Conservation (phyloP, 768 basidiomycete genomes). For the Tephrocybe sp. region DNA sequence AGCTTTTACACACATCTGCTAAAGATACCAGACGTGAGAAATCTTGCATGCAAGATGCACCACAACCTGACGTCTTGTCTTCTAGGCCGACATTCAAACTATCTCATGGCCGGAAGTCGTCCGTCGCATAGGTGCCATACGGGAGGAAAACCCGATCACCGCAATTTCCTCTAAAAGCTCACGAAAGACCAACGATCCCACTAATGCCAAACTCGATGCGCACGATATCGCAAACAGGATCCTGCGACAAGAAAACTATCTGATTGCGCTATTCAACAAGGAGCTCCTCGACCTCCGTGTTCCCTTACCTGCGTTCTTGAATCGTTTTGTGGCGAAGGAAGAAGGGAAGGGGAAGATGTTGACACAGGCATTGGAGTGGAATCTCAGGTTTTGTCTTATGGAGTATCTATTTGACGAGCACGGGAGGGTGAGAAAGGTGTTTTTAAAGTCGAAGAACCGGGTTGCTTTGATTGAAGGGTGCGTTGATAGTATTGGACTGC, state of each 20-base stretch:
- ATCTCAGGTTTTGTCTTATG: slow-evolving; percentile 92
- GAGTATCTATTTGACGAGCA: slow-evolving; percentile 91
- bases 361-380: slow-evolving; percentile 95
- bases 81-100: slow-evolving; percentile 95
- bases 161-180: slow-evolving; percentile 68
- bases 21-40: slow-evolving; percentile 85
- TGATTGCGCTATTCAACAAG: slow-evolving; percentile 97
- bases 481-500: slow-evolving; percentile 9
- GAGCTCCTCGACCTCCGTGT: slow-evolving; percentile 87
- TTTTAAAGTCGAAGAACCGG: slow-evolving; percentile 83
- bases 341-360: slow-evolving; percentile 75
- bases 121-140: slow-evolving; percentile 81
- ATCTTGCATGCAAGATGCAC: neutral
- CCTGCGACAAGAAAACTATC: slow-evolving; percentile 96
- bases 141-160: slow-evolving; percentile 91
- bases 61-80: slow-evolving; percentile 1
- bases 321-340: slow-evolving; percentile 46
- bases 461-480: slow-evolving; percentile 80
- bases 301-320: slow-evolving; percentile 64
- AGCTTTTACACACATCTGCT: slow-evolving; percentile 94
- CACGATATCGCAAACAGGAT: slow-evolving; percentile 98
- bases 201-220: slow-evolving; percentile 88
- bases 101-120: slow-evolving; percentile 97
- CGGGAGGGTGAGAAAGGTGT: slow-evolving; percentile 87
- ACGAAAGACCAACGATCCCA: slow-evolving; percentile 53